These are phyloP conservation scores for Spinellus fusiger DNA, from an alignment of 192 early-diverging fungal species.

Conservation along the genomic window DNA sequence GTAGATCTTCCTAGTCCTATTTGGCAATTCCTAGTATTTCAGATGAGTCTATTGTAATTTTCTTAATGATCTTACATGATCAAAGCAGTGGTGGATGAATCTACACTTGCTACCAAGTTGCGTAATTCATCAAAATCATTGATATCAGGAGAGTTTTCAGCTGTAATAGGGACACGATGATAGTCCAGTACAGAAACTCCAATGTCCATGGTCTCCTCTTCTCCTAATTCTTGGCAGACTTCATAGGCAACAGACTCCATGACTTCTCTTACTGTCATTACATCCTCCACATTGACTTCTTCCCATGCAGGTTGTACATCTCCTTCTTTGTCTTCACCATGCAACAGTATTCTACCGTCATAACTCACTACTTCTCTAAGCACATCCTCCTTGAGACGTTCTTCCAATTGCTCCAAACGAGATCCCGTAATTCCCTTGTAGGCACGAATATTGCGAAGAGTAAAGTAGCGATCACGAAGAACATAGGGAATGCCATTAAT, in stretches of 20 bases:
- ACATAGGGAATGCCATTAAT: slow-evolving; percentile 63
- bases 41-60: background rate
- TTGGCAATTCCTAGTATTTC: slow-evolving; percentile 49
- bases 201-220: background rate
- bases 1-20: slow-evolving; percentile 60
- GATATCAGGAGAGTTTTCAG: slow-evolving; percentile 48
- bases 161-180: slow-evolving; percentile 55
- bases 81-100: slow-evolving; percentile 38
- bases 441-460: slow-evolving; percentile 54
- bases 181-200: slow-evolving; percentile 25
- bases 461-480: slow-evolving; percentile 49
- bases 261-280: slow-evolving; percentile 47
- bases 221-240: slow-evolving; percentile 5
- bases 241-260: slow-evolving; percentile 37
- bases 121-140: slow-evolving; percentile 51
- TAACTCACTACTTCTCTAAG: slow-evolving; percentile 40
- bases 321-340: slow-evolving; percentile 42
- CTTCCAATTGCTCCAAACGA: slow-evolving; percentile 50
- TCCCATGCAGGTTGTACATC: slow-evolving; percentile 51
- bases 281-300: slow-evolving; percentile 45
- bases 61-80: slow-evolving; percentile 34
- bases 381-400: slow-evolving; percentile 50
- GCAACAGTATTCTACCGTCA: slow-evolving; percentile 47
- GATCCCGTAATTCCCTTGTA: slow-evolving; percentile 50
- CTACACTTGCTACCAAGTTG: slow-evolving; percentile 33